Conservation (phyloP, 257 asterid genomes). For the Nicotiana noctiflora region DNA sequence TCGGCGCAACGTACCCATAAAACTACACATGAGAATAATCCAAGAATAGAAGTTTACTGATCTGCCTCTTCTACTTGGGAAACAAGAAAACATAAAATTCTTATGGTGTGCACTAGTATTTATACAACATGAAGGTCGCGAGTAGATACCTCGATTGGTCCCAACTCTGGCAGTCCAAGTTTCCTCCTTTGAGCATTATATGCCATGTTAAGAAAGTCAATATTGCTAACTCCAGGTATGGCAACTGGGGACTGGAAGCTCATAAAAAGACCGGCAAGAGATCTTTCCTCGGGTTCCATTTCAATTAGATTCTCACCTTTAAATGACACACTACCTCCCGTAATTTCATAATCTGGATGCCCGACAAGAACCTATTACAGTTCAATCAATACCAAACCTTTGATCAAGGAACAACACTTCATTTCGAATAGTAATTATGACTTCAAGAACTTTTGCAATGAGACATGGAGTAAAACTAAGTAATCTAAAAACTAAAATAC, state of each 20-base stretch:
- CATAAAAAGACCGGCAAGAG: constrained; percentile 93
- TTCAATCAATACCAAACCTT: constrained; percentile 15
- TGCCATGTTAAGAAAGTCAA: constrained; percentile 92
- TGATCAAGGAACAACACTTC: constrained; percentile 2
- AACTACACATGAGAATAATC: constrained; percentile 48
- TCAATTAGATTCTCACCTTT: constrained; percentile 85
- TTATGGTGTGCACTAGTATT: background rate
- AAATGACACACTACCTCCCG: constrained; percentile 73
- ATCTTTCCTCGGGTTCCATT: constrained; percentile 94
- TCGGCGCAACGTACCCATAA: constrained; percentile 74
- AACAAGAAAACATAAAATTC: background rate
- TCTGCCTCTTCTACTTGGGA: background rate
- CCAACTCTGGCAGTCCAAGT: constrained; percentile 82
- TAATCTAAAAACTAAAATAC: background rate
- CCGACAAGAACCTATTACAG: constrained; percentile 89
- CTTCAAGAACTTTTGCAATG: background rate
- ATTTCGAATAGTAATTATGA: background rate
- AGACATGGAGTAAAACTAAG: background rate
- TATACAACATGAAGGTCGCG: background rate
- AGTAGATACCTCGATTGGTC: constrained; percentile 78
- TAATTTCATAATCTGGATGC: constrained; percentile 95
- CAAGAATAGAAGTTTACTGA: background rate
- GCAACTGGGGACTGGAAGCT: constrained; percentile 97
- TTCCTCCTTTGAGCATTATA: constrained; percentile 79
- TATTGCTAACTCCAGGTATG: constrained; percentile 96